Evolutionary conservation across 768 basidiomycete genomes (phyloP).

Genomic region (Asterophora parasitica): DNA sequence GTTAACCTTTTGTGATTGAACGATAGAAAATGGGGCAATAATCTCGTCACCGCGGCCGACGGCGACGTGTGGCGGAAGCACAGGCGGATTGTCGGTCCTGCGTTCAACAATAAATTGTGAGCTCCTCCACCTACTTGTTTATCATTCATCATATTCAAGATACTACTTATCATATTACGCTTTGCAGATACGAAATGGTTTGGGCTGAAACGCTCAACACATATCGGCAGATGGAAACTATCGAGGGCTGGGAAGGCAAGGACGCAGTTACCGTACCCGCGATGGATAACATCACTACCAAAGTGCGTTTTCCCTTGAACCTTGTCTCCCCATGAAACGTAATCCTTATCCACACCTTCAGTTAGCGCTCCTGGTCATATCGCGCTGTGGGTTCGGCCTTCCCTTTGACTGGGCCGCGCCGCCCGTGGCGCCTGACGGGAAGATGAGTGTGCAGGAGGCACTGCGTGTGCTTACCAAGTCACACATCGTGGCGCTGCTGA

Average conservation of each 20-base stretch:
- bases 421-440: slow-evolving; percentile 29
- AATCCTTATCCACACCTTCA: slow-evolving; percentile 9
- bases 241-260: slow-evolving; percentile 22
- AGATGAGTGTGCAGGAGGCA: slow-evolving; percentile 32
- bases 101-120: slow-evolving; percentile 37
- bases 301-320: slow-evolving; percentile 22
- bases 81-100: slow-evolving; percentile 36
- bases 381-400: slow-evolving; percentile 42
- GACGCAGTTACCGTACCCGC: slow-evolving; percentile 15
- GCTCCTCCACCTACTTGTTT: slow-evolving; percentile 2
- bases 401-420: slow-evolving; percentile 34
- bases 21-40: slow-evolving; percentile 6
- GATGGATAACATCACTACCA: background rate
- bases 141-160: background rate
- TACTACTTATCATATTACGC: background rate
- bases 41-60: slow-evolving; percentile 16
- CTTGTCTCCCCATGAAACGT: background rate
- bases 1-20: background rate
- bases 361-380: slow-evolving; percentile 39
- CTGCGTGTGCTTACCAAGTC: slow-evolving; percentile 28
- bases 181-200: slow-evolving; percentile 26
- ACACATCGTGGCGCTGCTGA: slow-evolving; percentile 3
- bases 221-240: slow-evolving; percentile 26
- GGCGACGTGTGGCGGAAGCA: slow-evolving; percentile 41
- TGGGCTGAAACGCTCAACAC: slow-evolving; percentile 27